Percentiles rank a stretch among this genome's conserved stretches.
phyloP scores from a whole-genome alignment of 768 basidiomycete genomes.

The Boletus edulis region DNA sequence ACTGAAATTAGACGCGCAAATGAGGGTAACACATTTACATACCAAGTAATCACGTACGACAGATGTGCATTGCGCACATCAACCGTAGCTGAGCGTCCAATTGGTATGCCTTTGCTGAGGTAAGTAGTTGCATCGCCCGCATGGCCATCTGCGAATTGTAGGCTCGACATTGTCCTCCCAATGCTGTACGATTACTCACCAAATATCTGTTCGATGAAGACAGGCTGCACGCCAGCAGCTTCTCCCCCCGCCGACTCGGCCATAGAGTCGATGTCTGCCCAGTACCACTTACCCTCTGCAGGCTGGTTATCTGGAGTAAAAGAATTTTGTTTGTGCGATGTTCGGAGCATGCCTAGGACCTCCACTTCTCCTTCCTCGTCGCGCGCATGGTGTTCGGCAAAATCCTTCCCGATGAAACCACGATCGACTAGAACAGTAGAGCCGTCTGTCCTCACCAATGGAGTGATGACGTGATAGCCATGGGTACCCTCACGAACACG shows the following conservation, averaged over 20 bases:
- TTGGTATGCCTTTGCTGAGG: constrained; percentile 70
- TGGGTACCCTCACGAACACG: constrained; percentile 85
- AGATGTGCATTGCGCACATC: constrained; percentile 93
- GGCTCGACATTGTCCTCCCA: background rate
- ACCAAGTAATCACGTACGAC: constrained; percentile 97
- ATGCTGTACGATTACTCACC: constrained; percentile 45
- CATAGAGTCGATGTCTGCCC: constrained; percentile 84
- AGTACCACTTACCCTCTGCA: constrained; percentile 83
- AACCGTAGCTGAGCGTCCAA: constrained; percentile 79
- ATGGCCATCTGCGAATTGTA: constrained; percentile 65
- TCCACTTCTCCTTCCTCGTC: constrained; percentile 59
- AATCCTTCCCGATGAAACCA: constrained; percentile 76
- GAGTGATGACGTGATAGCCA: constrained; percentile 87
- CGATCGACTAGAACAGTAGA: constrained; percentile 89
- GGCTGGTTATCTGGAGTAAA: constrained; percentile 92
- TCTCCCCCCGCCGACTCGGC: constrained; percentile 74
- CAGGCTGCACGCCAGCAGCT: constrained; percentile 72
- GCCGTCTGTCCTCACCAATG: constrained; percentile 74
- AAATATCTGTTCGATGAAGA: constrained; percentile 89
- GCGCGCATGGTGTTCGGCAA: constrained; percentile 38
- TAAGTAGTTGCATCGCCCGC: constrained; percentile 65
- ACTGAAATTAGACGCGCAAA: constrained; percentile 10
- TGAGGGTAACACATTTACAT: constrained; percentile 17
- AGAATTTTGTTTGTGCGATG: constrained; percentile 63
- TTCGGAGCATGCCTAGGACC: constrained; percentile 84